Conservation (phyloP, 257 asterid species). For the Solanum sejunctum region DNA sequence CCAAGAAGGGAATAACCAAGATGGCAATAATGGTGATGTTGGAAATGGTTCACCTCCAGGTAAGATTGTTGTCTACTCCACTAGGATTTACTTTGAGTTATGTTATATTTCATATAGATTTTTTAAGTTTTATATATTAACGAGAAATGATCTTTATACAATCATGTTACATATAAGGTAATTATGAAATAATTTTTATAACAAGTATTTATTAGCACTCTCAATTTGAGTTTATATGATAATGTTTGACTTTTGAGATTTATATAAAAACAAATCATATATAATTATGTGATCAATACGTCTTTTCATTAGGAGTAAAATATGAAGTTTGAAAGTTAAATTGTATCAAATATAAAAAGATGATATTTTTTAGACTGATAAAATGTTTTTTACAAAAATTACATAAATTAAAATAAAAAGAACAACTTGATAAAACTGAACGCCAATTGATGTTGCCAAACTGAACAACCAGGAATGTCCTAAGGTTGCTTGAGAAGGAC, state of each 20-base stretch:
- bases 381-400: too few species aligned
- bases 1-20: neutral
- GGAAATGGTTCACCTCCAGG: neutral
- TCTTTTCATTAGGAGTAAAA: neutral
- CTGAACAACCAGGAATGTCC: slow-evolving; percentile 81
- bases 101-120: too few species aligned
- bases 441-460: slow-evolving; percentile 94
- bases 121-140: too few species aligned
- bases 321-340: neutral
- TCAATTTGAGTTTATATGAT: neutral
- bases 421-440: neutral
- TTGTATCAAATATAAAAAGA: too few species aligned
- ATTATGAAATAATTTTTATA: too few species aligned
- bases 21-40: neutral
- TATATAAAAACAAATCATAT: neutral
- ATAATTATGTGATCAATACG: neutral
- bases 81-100: neutral
- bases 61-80: neutral
- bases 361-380: too few species aligned
- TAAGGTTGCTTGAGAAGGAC: slow-evolving; percentile 83
- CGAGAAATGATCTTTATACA: too few species aligned
- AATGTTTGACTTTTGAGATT: neutral
- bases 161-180: neutral
- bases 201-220: too few species aligned
- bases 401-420: too few species aligned